These are phyloP conservation scores for Physcomitrellopsis africana DNA, from an alignment of 225 moss, liverwort and hornwort genomes.

Conservation along the genomic window DNA sequence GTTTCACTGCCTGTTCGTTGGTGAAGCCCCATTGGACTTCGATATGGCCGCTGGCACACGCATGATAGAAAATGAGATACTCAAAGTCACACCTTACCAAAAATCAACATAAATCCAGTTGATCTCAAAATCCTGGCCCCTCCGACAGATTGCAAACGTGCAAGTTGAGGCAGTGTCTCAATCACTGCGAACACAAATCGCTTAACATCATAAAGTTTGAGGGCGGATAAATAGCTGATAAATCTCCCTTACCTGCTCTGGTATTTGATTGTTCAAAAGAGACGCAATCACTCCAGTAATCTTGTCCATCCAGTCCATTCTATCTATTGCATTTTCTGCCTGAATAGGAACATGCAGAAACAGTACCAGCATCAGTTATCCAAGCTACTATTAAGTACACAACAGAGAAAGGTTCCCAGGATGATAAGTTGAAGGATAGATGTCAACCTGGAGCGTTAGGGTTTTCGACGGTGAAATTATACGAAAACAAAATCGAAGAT, in stretches of 20 bases:
- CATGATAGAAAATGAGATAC: constrained; percentile 10
- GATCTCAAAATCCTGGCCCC: constrained; percentile 4
- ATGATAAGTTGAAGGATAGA: constrained; percentile 16
- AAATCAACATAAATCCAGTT: constrained; percentile 14
- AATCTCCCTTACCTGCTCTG: constrained; percentile 51
- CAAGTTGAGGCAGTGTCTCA: background rate
- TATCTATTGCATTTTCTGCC: constrained; percentile 83
- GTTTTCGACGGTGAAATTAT: constrained; percentile 83
- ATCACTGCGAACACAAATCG: background rate
- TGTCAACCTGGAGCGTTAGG: constrained; percentile 62
- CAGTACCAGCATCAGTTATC: constrained; percentile 9
- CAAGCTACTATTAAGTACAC: background rate
- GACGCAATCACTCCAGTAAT: constrained; percentile 87
- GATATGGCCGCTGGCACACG: constrained; percentile 43
- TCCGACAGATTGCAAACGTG: constrained; percentile 16
- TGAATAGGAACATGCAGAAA: constrained; percentile 35
- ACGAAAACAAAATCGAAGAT: constrained; percentile 84
- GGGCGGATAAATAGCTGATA: constrained; percentile 9
- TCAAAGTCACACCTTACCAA: background rate
- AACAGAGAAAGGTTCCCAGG: background rate
- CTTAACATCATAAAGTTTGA: constrained; percentile 5
- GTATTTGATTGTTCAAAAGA: constrained; percentile 70
- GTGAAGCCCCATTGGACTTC: constrained; percentile 48
- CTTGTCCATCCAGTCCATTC: constrained; percentile 94
- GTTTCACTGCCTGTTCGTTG: constrained; percentile 58